phyloP scores from a whole-genome alignment of 169 alveolate species.

The Babesia ovata region DNA sequence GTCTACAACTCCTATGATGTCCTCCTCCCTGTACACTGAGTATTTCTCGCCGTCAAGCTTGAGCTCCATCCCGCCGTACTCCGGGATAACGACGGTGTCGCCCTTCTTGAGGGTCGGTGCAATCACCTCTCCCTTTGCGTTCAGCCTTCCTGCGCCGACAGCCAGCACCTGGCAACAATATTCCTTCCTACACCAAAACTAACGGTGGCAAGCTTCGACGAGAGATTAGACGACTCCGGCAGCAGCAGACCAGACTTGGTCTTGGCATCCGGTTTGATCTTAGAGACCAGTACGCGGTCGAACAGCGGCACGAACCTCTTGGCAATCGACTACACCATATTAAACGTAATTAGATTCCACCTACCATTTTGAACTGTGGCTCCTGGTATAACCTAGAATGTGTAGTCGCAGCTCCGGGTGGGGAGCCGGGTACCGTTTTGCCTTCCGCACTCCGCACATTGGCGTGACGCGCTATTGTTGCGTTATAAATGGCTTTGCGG shows the following conservation, averaged over 20 bases:
- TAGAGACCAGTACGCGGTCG: slow-evolving; percentile 83
- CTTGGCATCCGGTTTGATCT: slow-evolving; percentile 75
- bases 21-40: slow-evolving; percentile 83
- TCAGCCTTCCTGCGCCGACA: slow-evolving; percentile 74
- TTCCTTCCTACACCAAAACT: background rate
- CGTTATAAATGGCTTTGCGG: background rate
- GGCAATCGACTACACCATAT: slow-evolving; percentile 61
- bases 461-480: background rate
- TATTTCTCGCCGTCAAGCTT: slow-evolving; percentile 83
- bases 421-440: background rate
- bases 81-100: slow-evolving; percentile 86
- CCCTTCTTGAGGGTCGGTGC: slow-evolving; percentile 81
- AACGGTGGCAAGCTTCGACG: slow-evolving; percentile 79
- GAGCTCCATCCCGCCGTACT: slow-evolving; percentile 86
- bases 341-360: background rate
- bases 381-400: background rate
- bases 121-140: slow-evolving; percentile 66
- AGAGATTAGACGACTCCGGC: slow-evolving; percentile 81
- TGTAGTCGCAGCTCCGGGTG: slow-evolving; percentile 3
- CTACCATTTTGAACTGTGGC: slow-evolving; percentile 28
- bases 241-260: slow-evolving; percentile 83
- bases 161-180: slow-evolving; percentile 67
- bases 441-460: background rate
- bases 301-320: slow-evolving; percentile 80
- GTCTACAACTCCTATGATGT: slow-evolving; percentile 78